phyloP scores from a whole-genome alignment of 768 basidiomycete species.

The Exidia glandulosa region DNA sequence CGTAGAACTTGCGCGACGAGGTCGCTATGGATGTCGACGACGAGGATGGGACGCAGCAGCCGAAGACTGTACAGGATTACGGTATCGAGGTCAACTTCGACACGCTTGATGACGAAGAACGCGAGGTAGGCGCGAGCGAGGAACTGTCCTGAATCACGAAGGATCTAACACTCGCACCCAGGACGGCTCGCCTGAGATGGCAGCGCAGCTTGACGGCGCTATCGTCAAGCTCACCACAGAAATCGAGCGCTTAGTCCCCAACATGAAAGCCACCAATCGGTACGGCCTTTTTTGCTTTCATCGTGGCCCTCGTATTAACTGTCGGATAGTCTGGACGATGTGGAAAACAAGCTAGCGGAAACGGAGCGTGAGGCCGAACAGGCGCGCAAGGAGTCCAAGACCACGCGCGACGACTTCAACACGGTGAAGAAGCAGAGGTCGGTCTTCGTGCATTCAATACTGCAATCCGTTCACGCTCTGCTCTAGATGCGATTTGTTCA shows the following conservation, averaged over 20 bases:
- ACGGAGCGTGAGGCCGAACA: constrained; percentile 91
- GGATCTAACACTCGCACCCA: too few species aligned
- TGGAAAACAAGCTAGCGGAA: constrained; percentile 72
- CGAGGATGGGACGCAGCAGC: constrained; percentile 67
- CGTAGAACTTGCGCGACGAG: constrained; percentile 68
- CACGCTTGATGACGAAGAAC: constrained; percentile 61
- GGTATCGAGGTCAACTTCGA: constrained; percentile 87
- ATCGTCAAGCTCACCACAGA: constrained; percentile 63
- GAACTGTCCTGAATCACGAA: too few species aligned
- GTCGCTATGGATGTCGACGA: constrained; percentile 90
- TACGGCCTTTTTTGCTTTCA: too few species aligned
- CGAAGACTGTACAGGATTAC: constrained; percentile 64
- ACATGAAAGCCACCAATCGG: constrained; percentile 93
- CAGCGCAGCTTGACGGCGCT: constrained; percentile 63
- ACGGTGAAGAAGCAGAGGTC: constrained; percentile 76
- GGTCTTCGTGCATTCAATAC: constrained; percentile 6
- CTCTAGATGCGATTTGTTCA: constrained; percentile 67
- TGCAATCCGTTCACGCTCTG: background rate
- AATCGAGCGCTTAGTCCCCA: constrained; percentile 90
- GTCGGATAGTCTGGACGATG: constrained; percentile 78
- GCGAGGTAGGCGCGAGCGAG: too few species aligned
- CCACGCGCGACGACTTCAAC: constrained; percentile 85
- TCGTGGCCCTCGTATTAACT: too few species aligned
- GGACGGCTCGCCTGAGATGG: constrained; percentile 51
- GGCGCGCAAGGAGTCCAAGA: constrained; percentile 80